Conservation (phyloP, 2,329 filamentous ascomycete species). For the Diaporthe australafricana region DNA sequence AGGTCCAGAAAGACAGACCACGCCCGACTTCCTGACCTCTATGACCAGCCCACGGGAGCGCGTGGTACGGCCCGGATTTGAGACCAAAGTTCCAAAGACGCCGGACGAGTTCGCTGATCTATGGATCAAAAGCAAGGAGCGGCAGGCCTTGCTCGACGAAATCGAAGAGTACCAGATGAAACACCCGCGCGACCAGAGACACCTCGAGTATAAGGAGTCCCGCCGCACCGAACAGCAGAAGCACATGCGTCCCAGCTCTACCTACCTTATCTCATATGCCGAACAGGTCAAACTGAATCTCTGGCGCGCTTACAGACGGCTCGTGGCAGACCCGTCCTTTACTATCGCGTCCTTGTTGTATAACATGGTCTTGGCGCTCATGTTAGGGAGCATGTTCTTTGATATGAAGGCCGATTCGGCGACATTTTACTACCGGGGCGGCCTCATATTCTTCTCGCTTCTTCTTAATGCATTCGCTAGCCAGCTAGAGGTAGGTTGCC, state of each 20-base stretch:
- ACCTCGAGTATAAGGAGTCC: not conserved
- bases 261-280: not conserved
- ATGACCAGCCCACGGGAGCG: not conserved
- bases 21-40: not conserved
- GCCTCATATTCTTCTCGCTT: not conserved
- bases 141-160: not conserved
- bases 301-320: not conserved
- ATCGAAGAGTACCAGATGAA: not conserved
- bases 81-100: not conserved
- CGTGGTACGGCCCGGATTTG: not conserved
- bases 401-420: not conserved
- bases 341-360: not conserved
- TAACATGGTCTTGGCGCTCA: not conserved
- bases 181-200: not conserved
- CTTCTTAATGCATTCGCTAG: not conserved
- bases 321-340: not conserved
- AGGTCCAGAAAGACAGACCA: conserved; percentile 1
- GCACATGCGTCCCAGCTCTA: not conserved
- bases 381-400: not conserved
- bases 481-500: not conserved
- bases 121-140: not conserved
- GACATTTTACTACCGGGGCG: not conserved
- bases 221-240: conserved; percentile 1
- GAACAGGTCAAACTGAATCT: not conserved
- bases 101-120: conserved; percentile 8